A percentile compares a stretch with the other conserved stretches of the same genome.
Evolutionary conservation across 1,139 yeast species (phyloP).

Genomic region (Yarrowia galli): DNA sequence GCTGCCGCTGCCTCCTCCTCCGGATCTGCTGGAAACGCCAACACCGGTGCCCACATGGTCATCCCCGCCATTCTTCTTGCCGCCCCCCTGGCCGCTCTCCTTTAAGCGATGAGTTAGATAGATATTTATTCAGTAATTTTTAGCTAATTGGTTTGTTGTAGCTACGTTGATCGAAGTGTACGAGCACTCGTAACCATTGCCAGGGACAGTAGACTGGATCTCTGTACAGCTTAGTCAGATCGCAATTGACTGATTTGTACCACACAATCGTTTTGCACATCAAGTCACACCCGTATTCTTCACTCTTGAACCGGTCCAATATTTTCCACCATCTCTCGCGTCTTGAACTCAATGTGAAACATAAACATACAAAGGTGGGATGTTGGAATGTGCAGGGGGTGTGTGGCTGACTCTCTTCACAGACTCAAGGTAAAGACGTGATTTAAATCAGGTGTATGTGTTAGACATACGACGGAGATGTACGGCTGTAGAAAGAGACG

Average conservation of each 20-base stretch:
- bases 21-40: slow-evolving; percentile 7
- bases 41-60: slow-evolving; percentile 20
- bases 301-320: too few relatives aligned
- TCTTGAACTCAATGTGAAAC: slow-evolving; percentile 9
- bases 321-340: background rate
- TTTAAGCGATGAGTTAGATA: slow-evolving; percentile 4
- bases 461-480: background rate
- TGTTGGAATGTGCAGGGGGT: slow-evolving; percentile 22
- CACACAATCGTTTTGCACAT: background rate
- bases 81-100: slow-evolving; percentile 33
- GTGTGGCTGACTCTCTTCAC: slow-evolving; percentile 1
- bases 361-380: slow-evolving; percentile 8
- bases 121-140: slow-evolving; percentile 13
- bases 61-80: slow-evolving; percentile 34
- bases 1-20: slow-evolving; percentile 22
- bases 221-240: too few relatives aligned
- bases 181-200: too few relatives aligned
- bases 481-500: background rate
- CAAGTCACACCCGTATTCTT: too few relatives aligned
- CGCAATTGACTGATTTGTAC: too few relatives aligned
- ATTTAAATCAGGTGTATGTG: background rate
- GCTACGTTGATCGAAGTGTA: too few relatives aligned
- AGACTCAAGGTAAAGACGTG: background rate
- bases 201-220: too few relatives aligned
- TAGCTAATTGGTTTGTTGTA: background rate